A percentile compares a stretch with the other conserved stretches of the same genome.
Conservation (phyloP, 2,329 filamentous ascomycete species). For the Colletotrichum echinochloae region DNA sequence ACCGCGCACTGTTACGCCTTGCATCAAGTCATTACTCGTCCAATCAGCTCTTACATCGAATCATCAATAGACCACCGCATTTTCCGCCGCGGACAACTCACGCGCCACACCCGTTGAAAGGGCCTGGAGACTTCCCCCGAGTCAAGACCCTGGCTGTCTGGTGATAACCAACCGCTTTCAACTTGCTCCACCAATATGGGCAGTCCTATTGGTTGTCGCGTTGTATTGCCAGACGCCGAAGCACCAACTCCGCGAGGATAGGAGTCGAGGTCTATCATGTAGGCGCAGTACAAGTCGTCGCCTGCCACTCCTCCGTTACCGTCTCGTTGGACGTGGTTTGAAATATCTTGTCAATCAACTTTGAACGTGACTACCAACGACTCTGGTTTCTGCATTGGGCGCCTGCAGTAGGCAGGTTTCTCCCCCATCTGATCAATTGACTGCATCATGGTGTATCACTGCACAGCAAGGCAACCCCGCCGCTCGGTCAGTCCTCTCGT, state of each 20-base stretch:
- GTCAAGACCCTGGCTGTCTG: constrained; percentile 10
- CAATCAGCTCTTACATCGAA: constrained; percentile 22
- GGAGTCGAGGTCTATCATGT: constrained; percentile 3
- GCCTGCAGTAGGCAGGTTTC: background rate
- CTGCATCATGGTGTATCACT: constrained; percentile 19
- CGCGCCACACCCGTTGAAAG: constrained; percentile 23
- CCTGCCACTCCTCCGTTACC: constrained; percentile 6
- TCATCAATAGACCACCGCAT: constrained; percentile 27
- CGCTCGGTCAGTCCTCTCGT: background rate
- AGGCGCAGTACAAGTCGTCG: no score
- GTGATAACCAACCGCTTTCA: constrained; percentile 9
- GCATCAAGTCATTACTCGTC: constrained; percentile 31
- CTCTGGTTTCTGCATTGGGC: constrained; percentile 5
- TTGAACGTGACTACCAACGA: background rate
- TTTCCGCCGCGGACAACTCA: background rate
- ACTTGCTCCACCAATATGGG: background rate
- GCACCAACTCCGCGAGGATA: background rate
- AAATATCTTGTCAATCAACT: constrained; percentile 6
- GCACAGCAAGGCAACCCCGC: background rate
- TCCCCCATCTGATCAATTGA: constrained; percentile 7
- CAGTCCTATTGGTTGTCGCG: background rate
- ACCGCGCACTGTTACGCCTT: constrained; percentile 11
- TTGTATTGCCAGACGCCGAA: background rate
- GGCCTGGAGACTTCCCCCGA: constrained; percentile 7
- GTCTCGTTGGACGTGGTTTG: background rate